These are phyloP conservation scores for Thielaviopsis punctulata DNA, from an alignment of 2,329 filamentous ascomycete genomes.

Conservation along the genomic window DNA sequence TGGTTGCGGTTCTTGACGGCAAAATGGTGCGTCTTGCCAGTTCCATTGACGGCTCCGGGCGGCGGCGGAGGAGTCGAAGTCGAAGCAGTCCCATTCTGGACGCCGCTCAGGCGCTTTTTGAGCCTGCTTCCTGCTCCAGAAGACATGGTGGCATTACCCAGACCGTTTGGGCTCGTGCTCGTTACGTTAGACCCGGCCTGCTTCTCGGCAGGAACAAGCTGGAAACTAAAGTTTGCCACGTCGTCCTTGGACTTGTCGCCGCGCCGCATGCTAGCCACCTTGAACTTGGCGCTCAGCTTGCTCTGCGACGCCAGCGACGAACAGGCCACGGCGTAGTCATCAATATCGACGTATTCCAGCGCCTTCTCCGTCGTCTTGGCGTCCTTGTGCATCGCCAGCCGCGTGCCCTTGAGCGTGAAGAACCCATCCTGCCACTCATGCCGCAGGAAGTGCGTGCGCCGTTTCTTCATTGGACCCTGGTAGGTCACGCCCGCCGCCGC, in stretches of 20 bases:
- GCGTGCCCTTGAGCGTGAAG: constrained; percentile 65
- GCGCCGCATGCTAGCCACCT: constrained; percentile 50
- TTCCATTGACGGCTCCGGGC: constrained; percentile 36
- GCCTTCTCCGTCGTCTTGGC: constrained; percentile 33
- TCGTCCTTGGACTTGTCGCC: constrained; percentile 34
- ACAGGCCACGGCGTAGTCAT: constrained; percentile 78
- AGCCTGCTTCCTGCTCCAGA: constrained; percentile 3
- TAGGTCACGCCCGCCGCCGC: constrained; percentile 42
- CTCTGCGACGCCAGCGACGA: constrained; percentile 55
- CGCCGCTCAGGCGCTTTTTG: constrained; percentile 9
- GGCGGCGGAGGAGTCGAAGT: constrained; percentile 21
- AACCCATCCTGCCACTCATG: constrained; percentile 91
- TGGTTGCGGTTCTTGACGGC: constrained; percentile 76
- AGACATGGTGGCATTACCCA: constrained; percentile 7
- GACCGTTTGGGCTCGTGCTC: constrained; percentile 14
- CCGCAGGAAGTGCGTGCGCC: constrained; percentile 71
- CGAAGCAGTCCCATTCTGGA: neutral
- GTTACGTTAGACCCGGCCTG: constrained; percentile 28
- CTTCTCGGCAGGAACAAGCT: constrained; percentile 57
- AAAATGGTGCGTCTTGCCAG: constrained; percentile 82
- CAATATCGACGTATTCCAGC: constrained; percentile 68
- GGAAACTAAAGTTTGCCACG: constrained; percentile 61
- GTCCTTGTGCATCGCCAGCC: constrained; percentile 60
- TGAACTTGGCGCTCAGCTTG: constrained; percentile 79
- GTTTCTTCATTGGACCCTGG: constrained; percentile 85